Conservation (phyloP, 805 yeast genomes). For the Sungouiella thailandica region DNA sequence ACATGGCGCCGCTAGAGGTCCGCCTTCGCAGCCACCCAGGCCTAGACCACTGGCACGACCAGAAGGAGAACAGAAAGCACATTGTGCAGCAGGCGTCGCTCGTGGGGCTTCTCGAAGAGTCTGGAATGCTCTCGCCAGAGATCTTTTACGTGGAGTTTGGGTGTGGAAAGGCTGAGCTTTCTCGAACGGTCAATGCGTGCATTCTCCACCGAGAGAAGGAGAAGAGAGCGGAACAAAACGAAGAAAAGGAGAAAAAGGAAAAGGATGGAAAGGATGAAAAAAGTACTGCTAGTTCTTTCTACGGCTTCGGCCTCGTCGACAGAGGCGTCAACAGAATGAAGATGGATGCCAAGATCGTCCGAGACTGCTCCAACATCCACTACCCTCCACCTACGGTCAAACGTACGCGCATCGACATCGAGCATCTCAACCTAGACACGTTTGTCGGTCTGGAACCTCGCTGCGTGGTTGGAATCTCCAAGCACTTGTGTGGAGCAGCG, state of each 20-base stretch:
- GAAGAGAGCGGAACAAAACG: conserved; percentile 12
- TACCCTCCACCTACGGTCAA: conserved; percentile 35
- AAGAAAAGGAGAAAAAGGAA: not conserved
- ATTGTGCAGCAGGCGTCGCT: conserved; percentile 78
- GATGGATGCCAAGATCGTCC: conserved; percentile 60
- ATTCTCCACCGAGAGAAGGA: too few species aligned
- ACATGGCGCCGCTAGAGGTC: not conserved
- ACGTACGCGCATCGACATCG: conserved; percentile 71
- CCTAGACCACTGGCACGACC: conserved; percentile 37
- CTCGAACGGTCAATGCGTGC: conserved; percentile 53
- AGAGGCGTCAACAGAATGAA: conserved; percentile 75
- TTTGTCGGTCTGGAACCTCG: conserved; percentile 28
- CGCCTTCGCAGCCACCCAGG: conserved; percentile 22
- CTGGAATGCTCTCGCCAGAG: conserved; percentile 31
- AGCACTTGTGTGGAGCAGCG: conserved; percentile 92
- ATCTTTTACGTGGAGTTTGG: conserved; percentile 71
- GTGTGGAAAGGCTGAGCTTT: conserved; percentile 83
- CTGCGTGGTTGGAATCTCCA: conserved; percentile 60
- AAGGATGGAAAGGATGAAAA: not conserved
- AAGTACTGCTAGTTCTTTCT: conserved; percentile 5
- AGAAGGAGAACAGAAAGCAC: conserved; percentile 62
- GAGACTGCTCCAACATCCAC: conserved; percentile 36
- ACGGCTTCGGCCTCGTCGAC: conserved; percentile 62
- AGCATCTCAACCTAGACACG: conserved; percentile 56
- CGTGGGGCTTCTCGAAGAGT: conserved; percentile 56